Evolutionary conservation across 2,329 filamentous ascomycete genomes (phyloP), one percentile per base, ranked within the genome.

Genomic region (Lecanicillium sp.): DNA sequence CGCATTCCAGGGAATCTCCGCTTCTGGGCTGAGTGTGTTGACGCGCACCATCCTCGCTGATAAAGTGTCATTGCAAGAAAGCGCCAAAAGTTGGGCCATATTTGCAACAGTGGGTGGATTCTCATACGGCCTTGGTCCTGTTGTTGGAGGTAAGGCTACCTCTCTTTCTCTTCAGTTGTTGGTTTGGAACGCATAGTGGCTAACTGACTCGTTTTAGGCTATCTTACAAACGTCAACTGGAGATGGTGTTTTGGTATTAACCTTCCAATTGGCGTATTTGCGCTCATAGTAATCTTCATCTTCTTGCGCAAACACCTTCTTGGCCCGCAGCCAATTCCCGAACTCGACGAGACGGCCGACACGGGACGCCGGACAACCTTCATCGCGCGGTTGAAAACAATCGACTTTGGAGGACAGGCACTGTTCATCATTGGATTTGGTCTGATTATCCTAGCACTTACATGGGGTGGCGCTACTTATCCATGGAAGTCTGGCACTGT

Each of bases 201-300:
- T 36, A 33, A 35, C n/a, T 4, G 7, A 9, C 3, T 12, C 14
- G n/a, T 19, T 12, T 1, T 15, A 60, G 57, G 67, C 1, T 73
- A 72, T 42, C 61, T 78, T 11, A 72, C 72, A 15, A 58, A 64
- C 27, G 57, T 65, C 4, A 70, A 66, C 45, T 84, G 80, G 79
- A 62, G 78, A 35, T 84, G 80, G 68, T 79, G 76, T 50, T 84
- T 84, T 52, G 75, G 70, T 28, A 68, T 83, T 38, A 76, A 74
- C 43, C 62, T 79, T n/a, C 75, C 75, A 13, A 64, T 80, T 30
- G 67, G 62, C 2, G 59, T 66, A 3, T 48, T 71, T 15, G 71
- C 68, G 5, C 62, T 80, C 27, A 34, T 71, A n/a, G 42, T 75
- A 29, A 64, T 75, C 35, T 73, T 73, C 48, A 55, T 79, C 38